Conservation (phyloP, 1,139 yeast species). For the Nakaseomyces uthaithaninus region DNA sequence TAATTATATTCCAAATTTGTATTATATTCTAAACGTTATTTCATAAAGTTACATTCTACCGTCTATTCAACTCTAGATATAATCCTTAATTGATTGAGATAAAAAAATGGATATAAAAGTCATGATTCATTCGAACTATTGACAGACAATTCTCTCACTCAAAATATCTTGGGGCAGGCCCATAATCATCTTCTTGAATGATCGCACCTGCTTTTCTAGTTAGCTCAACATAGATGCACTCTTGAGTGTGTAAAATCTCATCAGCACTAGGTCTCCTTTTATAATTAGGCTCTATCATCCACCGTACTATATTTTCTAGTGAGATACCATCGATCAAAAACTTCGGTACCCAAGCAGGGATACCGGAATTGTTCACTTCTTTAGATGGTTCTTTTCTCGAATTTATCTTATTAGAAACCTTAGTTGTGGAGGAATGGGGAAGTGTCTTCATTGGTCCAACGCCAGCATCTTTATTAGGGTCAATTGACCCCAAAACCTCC, state of each 20-base stretch:
- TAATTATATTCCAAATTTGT: too few relatives aligned
- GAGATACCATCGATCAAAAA: conserved; percentile 72
- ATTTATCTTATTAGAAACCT: conserved; percentile 27
- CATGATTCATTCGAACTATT: background rate
- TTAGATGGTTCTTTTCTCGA: conserved; percentile 10
- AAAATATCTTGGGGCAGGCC: conserved; percentile 53
- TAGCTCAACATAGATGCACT: conserved; percentile 69
- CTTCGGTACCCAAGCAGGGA: conserved; percentile 78
- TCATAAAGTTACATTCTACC: too few relatives aligned
- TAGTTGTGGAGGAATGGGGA: conserved; percentile 5
- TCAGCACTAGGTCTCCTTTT: conserved; percentile 70
- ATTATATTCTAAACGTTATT: too few relatives aligned
- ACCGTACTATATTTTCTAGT: conserved; percentile 69
- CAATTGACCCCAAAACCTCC: conserved; percentile 7
- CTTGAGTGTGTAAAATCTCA: conserved; percentile 57
- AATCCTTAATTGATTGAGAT: too few relatives aligned
- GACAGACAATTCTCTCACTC: too few relatives aligned
- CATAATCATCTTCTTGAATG: conserved; percentile 92
- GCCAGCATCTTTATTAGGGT: conserved; percentile 4
- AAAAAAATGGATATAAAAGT: background rate
- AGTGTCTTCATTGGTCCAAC: too few relatives aligned
- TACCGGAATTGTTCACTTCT: conserved; percentile 8
- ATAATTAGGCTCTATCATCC: conserved; percentile 91
- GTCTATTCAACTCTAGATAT: too few relatives aligned
- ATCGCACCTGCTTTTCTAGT: conserved; percentile 92